Base-by-base conservation (phyloP, 2,329 filamentous ascomycete genomes). In the Colletotrichum agaves region DNA sequence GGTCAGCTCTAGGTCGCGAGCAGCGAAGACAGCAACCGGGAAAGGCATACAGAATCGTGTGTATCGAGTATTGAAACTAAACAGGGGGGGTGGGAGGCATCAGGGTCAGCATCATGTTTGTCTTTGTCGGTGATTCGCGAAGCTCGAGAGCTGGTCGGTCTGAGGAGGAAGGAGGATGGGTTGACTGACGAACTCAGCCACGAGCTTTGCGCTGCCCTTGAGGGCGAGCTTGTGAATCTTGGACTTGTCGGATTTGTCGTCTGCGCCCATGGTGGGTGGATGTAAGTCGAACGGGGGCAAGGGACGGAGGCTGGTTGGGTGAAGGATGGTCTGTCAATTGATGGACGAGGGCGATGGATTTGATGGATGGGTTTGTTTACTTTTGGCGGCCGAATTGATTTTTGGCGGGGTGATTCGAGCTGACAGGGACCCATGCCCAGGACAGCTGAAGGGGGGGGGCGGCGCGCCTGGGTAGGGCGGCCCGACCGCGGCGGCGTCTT, bases 41-140 rank as follows among this genome's bases (percentile, higher is more conserved):
- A 7, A 27, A 27, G 8, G 43, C 88, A 74, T 86, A 96, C 89
- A 99, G 85, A 67, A 99, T 98, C 0, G 94, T 97, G 76, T 99
- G 96, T 77, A 98, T 98, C 1, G 93, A 98, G 80, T 97, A 99
- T 85, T 99, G 94, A 77, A 99, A 99, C 88, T 92, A 74, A 7
- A 12, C 19, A 17, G 27, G 17, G 35, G 15, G n/a, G n/a, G n/a
- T n/a, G n/a, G n/a, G n/a, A n/a, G 49, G 47, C 12, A 1, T 74
- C 70, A 75, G 74, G 12, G 1, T 74, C 70, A 75, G 74, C 61
- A 55, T 60, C 13, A 33, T 8, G 15, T n/a, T n/a, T 12, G 11
- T 15, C 35, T 63, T 21, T 58, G 19, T 27, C 27, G 27, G 6
- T 7, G 5, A 27, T 27, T 27, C n/a, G 27, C 27, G 27, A 27